Conservation (phyloP, 257 asterid genomes). For the Solanum clarkiae region DNA sequence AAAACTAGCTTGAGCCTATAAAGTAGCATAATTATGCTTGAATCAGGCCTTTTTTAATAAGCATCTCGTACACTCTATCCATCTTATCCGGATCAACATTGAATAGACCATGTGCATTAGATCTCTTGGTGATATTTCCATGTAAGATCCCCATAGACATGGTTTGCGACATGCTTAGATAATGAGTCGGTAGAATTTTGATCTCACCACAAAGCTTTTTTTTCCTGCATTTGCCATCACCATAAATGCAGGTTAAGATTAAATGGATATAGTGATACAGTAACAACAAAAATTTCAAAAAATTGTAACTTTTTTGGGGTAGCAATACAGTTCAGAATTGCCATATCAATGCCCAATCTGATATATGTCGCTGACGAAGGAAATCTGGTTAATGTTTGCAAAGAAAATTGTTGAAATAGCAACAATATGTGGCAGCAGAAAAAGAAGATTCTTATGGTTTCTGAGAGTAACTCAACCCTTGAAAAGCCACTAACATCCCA, state of each 20-base stretch:
- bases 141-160: constrained; percentile 58
- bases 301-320: neutral
- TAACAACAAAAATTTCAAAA: neutral
- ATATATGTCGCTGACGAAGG: neutral
- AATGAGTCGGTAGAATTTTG: constrained; percentile 64
- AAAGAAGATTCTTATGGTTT: constrained; percentile 40
- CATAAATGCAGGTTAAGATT: neutral
- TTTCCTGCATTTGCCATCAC: constrained; percentile 49
- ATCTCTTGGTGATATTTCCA: constrained; percentile 55
- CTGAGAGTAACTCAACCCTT: constrained; percentile 74
- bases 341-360: neutral
- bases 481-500: constrained; percentile 69
- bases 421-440: neutral
- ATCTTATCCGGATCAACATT: constrained; percentile 71
- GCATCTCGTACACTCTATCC: constrained; percentile 83
- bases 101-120: constrained; percentile 76
- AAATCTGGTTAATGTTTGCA: neutral
- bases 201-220: constrained; percentile 73
- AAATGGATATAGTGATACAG: neutral
- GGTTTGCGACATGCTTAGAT: constrained; percentile 73
- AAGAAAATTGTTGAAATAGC: neutral
- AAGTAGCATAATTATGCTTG: constrained; percentile 24
- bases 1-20: neutral
- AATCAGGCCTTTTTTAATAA: constrained; percentile 56
- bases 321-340: neutral